phyloP scores from a whole-genome alignment of 176 grass and related monocot species.

The Carex kokanica region DNA sequence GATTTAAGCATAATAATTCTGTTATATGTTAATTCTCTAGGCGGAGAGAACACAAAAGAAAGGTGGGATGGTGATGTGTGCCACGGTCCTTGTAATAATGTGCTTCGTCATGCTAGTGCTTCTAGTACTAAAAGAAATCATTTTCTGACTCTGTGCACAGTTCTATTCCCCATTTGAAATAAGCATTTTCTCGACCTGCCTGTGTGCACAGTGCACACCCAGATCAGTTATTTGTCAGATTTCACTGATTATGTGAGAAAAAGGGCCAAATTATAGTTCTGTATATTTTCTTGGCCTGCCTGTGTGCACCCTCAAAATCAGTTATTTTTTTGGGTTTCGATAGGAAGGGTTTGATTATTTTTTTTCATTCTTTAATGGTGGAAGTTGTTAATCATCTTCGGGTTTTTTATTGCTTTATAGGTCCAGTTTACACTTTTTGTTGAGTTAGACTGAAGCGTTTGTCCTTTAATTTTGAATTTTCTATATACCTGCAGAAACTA shows the following conservation, averaged over 20 bases:
- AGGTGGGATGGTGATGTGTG: slow-evolving; percentile 98
- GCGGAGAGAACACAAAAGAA: slow-evolving; percentile 93
- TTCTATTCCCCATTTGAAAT: background rate
- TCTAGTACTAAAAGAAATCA: slow-evolving; percentile 70
- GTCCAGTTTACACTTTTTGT: background rate
- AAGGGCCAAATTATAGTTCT: slow-evolving; percentile 14
- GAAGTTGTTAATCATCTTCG: slow-evolving; percentile 2
- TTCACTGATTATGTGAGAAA: background rate
- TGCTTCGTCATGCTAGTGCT: slow-evolving; percentile 91
- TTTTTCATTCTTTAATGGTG: slow-evolving; percentile 23
- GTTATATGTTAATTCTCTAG: slow-evolving; percentile 37
- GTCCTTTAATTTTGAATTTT: background rate
- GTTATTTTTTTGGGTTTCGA: background rate
- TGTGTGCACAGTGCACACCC: background rate
- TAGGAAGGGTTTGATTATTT: slow-evolving; percentile 19
- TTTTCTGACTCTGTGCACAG: slow-evolving; percentile 50
- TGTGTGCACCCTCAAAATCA: background rate
- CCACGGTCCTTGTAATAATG: slow-evolving; percentile 82
- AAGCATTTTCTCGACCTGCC: background rate
- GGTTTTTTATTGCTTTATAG: background rate
- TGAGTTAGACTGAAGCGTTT: background rate
- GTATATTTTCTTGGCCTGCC: background rate
- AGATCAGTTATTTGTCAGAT: background rate
- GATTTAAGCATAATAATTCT: background rate
- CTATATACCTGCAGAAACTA: background rate